A percentile compares a stretch with the other conserved stretches of the same genome.
phyloP scores from a whole-genome alignment of 768 basidiomycete species.

The Suillus tomentosus region DNA sequence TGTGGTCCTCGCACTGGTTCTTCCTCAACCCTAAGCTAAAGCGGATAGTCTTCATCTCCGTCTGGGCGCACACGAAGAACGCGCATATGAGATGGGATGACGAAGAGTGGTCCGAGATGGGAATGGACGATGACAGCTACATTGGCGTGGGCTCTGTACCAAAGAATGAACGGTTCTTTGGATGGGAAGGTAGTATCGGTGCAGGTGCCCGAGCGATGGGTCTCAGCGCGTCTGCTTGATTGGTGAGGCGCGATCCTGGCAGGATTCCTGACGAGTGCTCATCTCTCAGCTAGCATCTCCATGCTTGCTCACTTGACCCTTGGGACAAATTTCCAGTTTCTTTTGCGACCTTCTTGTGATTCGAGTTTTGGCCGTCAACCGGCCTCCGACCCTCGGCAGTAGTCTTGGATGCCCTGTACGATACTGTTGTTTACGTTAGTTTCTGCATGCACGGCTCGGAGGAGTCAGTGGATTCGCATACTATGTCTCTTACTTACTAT shows the following conservation, averaged over 20 bases:
- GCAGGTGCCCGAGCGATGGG: conserved; percentile 86
- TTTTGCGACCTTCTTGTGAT: conserved; percentile 7
- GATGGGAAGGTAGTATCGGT: conserved; percentile 78
- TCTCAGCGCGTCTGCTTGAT: conserved; percentile 41
- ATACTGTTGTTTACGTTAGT: conserved; percentile 3
- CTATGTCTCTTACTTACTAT: conserved; percentile 1
- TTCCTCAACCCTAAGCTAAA: conserved; percentile 93
- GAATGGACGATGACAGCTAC: conserved; percentile 38
- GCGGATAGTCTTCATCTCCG: conserved; percentile 87
- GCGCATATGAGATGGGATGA: conserved; percentile 53
- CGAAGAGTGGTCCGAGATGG: conserved; percentile 41
- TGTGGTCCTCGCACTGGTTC: conserved; percentile 98
- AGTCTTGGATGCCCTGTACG: conserved; percentile 2
- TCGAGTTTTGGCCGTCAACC: conserved; percentile 3
- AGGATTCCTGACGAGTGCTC: conserved; percentile 18
- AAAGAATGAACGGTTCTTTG: conserved; percentile 64
- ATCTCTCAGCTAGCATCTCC: background rate
- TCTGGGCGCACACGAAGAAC: conserved; percentile 82
- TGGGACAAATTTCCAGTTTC: background rate
- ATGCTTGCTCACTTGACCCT: conserved; percentile 5
- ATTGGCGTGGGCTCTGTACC: conserved; percentile 26
- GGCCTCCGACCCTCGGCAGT: background rate
- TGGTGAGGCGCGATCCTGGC: conserved; percentile 23
- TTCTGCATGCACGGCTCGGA: conserved; percentile 5
- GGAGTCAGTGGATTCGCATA: conserved; percentile 7